Evolutionary conservation across 495 filamentous ascomycete species (phyloP).

Genomic region (Hyaloscypha variabilis): DNA sequence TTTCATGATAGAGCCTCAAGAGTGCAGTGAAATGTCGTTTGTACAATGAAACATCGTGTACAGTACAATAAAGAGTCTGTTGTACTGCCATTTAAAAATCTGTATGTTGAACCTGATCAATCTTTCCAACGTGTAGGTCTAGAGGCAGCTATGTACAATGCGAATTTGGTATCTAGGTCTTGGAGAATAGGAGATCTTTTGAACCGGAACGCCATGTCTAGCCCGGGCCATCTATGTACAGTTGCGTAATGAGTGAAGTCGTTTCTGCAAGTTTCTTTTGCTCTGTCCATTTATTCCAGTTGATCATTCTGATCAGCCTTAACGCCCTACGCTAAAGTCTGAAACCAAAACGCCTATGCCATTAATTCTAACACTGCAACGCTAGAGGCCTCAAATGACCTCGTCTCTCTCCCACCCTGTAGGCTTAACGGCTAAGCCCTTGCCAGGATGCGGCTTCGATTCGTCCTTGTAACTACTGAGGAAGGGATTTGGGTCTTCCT

Average conservation of each 20-base stretch:
- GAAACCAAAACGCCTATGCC: background rate
- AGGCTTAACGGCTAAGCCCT: constrained; percentile 69
- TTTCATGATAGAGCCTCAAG: too few species aligned
- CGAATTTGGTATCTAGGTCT: constrained; percentile 1
- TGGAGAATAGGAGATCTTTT: constrained; percentile 17
- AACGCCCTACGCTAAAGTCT: background rate
- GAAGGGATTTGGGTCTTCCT: constrained; percentile 88
- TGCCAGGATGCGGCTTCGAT: constrained; percentile 64
- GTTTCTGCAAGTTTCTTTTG: background rate
- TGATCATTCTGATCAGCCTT: background rate
- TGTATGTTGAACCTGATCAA: too few species aligned
- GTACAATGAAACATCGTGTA: too few species aligned
- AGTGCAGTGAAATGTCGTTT: too few species aligned
- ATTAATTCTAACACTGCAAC: background rate
- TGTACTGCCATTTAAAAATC: too few species aligned
- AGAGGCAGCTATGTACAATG: background rate
- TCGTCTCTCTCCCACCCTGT: constrained; percentile 85
- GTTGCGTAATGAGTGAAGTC: background rate
- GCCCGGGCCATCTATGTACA: background rate
- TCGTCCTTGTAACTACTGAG: constrained; percentile 71
- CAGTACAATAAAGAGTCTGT: too few species aligned
- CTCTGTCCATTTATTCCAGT: background rate
- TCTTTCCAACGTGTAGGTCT: background rate
- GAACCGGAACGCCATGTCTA: background rate
- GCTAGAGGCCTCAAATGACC: constrained; percentile 56